Base-by-base conservation (phyloP, 1,284 basidiomycete species). In the Trichosporon sp. region DNA sequence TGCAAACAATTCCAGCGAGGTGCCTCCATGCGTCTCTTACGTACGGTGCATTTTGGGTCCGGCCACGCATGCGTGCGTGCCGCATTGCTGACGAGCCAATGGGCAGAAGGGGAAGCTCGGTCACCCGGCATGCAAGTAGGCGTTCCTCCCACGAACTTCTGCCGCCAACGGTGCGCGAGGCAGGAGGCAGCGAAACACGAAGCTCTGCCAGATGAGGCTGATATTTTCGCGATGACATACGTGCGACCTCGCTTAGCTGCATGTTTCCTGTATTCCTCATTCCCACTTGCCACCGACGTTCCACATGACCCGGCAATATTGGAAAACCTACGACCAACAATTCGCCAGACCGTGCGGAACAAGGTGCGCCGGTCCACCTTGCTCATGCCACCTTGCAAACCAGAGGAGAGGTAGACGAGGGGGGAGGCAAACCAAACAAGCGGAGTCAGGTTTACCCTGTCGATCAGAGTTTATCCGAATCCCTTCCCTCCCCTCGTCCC, bases 181-280 rank as follows among this genome's bases (percentile, higher is more conserved):
- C 6, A 37, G 35, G 35, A 37, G 2, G 38, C 38, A 12, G 11
- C 11, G 38, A 12, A 12, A 40, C 11, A 40, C 51, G 51, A 26
- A 21, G 19, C 19, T 54, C 19, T 7, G 51, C 4, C 16, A 40
- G 51, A 46, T 54, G 51, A 54, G n/a, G 10, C 21, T 54, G 51
- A 54, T 51, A 26, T 26, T 54, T 54, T 54, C 14, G 8, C 51
- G 19, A 54, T 54, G 51, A 54, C 51, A 54, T 54, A 54, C 51
- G 19, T 1, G 38, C 38, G 10, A 40, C 16, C 51, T 54, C 51
- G 51, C 51, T 26, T 54, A 54, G 51, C 38, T 40, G 38, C 6
- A 51, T 21, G 19, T 19, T n/a, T 51, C 51, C 51, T 54, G 51
- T 54, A 26, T 54, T 54, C 19, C 51, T 54, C 51, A 54, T 54